Percentiles rank a stretch among this genome's conserved stretches.
Evolutionary conservation across 345 rosid genomes (phyloP).

Genomic region (Punica granatum): DNA sequence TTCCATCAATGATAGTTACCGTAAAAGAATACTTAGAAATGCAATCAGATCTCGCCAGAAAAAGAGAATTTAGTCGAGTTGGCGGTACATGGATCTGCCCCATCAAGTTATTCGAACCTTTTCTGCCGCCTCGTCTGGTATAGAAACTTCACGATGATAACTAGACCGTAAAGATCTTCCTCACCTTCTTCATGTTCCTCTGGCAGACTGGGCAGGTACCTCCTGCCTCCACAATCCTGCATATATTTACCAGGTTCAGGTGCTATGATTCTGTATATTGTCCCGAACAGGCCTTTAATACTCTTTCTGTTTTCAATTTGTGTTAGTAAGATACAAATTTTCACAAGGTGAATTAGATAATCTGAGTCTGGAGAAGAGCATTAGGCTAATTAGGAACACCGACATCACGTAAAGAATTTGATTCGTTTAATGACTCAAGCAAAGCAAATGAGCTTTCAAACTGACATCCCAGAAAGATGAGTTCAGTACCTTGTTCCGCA

Average conservation of each 20-base stretch:
- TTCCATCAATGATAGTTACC: background rate
- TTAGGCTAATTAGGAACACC: too few relatives aligned
- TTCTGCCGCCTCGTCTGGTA: background rate
- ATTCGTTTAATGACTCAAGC: background rate
- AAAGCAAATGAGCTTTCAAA: background rate
- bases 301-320: too few relatives aligned
- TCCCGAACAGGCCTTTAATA: too few relatives aligned
- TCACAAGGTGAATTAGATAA: too few relatives aligned
- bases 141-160: background rate
- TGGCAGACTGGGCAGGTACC: slow-evolving; percentile 86
- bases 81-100: background rate
- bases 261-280: background rate
- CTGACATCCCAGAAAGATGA: background rate
- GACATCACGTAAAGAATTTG: too few relatives aligned
- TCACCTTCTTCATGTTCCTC: slow-evolving; percentile 80
- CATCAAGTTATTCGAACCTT: background rate
- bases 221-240: slow-evolving; percentile 80
- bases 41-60: background rate
- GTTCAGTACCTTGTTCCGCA: slow-evolving; percentile 78
- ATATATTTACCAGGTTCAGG: slow-evolving; percentile 2
- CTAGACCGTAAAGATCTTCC: slow-evolving; percentile 74
- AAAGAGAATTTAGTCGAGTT: background rate
- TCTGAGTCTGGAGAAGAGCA: too few relatives aligned
- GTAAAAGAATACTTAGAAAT: background rate
- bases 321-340: too few relatives aligned